Conservation (phyloP, 2,329 filamentous ascomycete genomes). For the Pleomassaria siparia region DNA sequence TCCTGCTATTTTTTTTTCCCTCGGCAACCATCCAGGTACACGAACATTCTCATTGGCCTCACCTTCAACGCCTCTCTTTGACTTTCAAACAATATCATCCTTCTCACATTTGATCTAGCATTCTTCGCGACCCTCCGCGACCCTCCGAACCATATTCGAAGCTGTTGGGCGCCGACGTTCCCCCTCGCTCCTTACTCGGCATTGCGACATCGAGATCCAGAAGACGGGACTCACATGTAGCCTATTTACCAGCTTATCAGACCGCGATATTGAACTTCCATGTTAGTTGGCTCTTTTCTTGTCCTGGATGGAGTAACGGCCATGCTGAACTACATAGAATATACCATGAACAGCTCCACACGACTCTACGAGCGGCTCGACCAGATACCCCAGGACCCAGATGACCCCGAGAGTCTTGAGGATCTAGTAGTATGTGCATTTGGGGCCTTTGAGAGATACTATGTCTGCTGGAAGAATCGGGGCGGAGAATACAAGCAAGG, state of each 20-base stretch:
- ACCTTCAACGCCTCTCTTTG: too few species aligned
- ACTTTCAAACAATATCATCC: too few species aligned
- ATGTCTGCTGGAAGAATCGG: conserved; percentile 43
- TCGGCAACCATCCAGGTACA: background rate
- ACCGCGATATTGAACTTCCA: background rate
- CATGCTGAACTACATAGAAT: background rate
- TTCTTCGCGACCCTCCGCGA: too few species aligned
- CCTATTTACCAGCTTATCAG: background rate
- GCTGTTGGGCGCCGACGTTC: background rate
- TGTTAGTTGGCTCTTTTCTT: background rate
- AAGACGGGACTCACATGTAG: background rate
- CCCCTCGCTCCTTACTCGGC: too few species aligned
- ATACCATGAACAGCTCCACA: conserved; percentile 31
- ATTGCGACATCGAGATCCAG: too few species aligned
- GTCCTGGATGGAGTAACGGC: background rate
- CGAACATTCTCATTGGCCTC: too few species aligned
- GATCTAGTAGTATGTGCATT: conserved; percentile 44
- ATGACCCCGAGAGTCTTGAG: conserved; percentile 38
- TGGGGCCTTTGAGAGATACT: conserved; percentile 44
- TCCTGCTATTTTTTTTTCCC: background rate
- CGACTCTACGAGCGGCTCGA: conserved; percentile 35
- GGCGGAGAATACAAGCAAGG: conserved; percentile 41
- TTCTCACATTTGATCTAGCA: too few species aligned
- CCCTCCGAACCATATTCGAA: background rate
- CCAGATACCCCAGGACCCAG: conserved; percentile 33